Conservation (phyloP, 371 early-diverging fungal genomes). For the Saksenaea vasiformis region DNA sequence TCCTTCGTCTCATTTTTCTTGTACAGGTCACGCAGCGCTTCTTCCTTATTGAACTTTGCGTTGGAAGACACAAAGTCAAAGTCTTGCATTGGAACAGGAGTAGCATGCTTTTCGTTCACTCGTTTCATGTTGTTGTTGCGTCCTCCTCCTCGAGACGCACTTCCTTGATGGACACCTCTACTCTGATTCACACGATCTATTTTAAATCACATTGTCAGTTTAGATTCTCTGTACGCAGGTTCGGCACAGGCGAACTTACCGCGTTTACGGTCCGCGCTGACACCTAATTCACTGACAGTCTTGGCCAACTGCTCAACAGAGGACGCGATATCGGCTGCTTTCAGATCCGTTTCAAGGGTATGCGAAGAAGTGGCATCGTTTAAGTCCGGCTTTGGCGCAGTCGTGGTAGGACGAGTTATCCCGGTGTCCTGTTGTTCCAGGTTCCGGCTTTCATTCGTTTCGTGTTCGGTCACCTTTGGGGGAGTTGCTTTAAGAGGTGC, state of each 20-base stretch:
- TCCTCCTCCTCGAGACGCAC: not conserved
- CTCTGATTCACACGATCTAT: not conserved
- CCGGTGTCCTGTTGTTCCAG: not conserved
- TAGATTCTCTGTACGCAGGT: not conserved
- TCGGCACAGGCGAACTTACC: not conserved
- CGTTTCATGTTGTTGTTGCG: not conserved
- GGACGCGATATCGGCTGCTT: slow-evolving; percentile 16
- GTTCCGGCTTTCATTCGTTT: not conserved
- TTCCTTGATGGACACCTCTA: not conserved
- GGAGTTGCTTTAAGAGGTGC: not conserved
- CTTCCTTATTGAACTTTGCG: slow-evolving; percentile 88
- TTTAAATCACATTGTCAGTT: not conserved
- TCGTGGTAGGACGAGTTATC: not conserved
- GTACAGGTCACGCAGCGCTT: slow-evolving; percentile 67
- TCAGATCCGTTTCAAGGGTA: not conserved
- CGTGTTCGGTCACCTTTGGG: not conserved
- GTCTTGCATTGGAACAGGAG: slow-evolving; percentile 65
- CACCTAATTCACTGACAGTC: slow-evolving; percentile 21
- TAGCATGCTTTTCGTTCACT: not conserved
- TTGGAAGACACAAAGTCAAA: slow-evolving; percentile 91
- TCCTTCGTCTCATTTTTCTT: slow-evolving; percentile 45
- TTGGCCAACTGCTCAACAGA: slow-evolving; percentile 32
- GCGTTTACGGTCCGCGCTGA: slow-evolving; percentile 15
- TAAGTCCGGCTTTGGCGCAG: slow-evolving; percentile 20
- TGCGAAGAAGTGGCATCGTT: slow-evolving; percentile 10